A percentile compares a stretch with the other conserved stretches of the same genome.
These are phyloP conservation scores for Heterobasidion parviporum DNA, from an alignment of 1,284 basidiomycete species.

Conservation along the genomic window DNA sequence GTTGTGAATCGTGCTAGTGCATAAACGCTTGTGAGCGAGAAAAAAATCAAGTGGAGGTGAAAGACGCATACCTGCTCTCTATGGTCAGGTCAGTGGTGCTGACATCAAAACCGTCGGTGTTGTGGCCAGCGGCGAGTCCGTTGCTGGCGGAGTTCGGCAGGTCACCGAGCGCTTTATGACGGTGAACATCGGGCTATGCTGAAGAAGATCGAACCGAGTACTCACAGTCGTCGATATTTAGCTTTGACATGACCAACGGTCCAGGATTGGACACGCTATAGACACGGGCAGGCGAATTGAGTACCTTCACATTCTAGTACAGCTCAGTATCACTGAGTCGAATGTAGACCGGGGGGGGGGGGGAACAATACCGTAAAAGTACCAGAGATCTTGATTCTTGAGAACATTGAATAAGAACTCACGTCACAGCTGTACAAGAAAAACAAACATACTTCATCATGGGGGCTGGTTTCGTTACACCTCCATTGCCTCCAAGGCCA, in stretches of 20 bases:
- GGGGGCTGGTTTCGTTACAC: constrained; percentile 31
- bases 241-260: constrained; percentile 9
- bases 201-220: constrained; percentile 18
- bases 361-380: neutral
- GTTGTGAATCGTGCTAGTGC: neutral
- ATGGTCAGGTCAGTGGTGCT: constrained; percentile 2
- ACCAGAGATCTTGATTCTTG: constrained; percentile 1
- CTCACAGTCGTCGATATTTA: constrained; percentile 27
- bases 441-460: constrained; percentile 23
- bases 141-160: constrained; percentile 35
- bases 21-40: neutral
- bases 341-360: neutral
- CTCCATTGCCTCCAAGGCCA: constrained; percentile 29
- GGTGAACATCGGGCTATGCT: neutral
- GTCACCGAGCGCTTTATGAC: constrained; percentile 20
- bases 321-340: neutral
- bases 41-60: neutral
- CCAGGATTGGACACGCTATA: constrained; percentile 27
- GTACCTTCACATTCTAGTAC: constrained; percentile 25
- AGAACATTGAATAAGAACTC: neutral
- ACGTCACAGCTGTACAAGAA: neutral
- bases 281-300: constrained; percentile 28
- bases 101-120: constrained; percentile 51
- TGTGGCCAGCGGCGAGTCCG: constrained; percentile 26
- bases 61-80: neutral